Evolutionary conservation across 2,329 filamentous ascomycete species (phyloP).

Genomic region (Claviceps sp.): DNA sequence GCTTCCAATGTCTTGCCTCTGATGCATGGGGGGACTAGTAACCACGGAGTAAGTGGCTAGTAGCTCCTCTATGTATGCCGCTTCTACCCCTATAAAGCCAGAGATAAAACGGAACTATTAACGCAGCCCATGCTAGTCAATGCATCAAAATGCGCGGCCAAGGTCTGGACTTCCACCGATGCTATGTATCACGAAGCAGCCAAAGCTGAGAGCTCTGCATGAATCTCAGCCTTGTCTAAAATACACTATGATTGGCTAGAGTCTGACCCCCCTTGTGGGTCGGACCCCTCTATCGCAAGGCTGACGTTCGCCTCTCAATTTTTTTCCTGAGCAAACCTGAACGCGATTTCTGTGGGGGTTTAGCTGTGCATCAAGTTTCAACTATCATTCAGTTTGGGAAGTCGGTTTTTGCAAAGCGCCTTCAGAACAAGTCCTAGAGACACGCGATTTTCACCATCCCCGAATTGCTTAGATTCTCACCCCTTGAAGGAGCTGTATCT

Average conservation of each 20-base stretch:
- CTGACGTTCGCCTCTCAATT: conserved; percentile 12
- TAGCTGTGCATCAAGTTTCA: background rate
- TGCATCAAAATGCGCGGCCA: too few relatives aligned
- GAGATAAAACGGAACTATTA: too few relatives aligned
- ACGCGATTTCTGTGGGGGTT: background rate
- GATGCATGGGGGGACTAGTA: too few relatives aligned
- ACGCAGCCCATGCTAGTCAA: too few relatives aligned
- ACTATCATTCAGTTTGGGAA: background rate
- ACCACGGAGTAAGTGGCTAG: too few relatives aligned
- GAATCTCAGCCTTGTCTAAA: conserved; percentile 11
- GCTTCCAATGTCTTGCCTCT: too few relatives aligned
- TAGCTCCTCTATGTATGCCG: too few relatives aligned
- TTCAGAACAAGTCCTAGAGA: background rate
- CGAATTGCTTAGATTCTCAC: background rate
- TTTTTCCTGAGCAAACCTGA: conserved; percentile 6
- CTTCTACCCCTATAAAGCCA: too few relatives aligned
- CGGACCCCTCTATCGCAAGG: conserved; percentile 10
- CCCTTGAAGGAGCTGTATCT: background rate
- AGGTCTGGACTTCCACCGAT: too few relatives aligned
- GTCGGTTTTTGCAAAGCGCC: background rate
- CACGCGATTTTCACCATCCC: background rate
- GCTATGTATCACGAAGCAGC: too few relatives aligned
- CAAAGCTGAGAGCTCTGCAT: too few relatives aligned
- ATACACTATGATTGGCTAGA: conserved; percentile 4
- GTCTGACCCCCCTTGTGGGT: too few relatives aligned